A percentile compares a stretch with the other conserved stretches of the same genome.
Conservation (phyloP, 148 eudicot genomes). For the Camellia lanceoleosa region DNA sequence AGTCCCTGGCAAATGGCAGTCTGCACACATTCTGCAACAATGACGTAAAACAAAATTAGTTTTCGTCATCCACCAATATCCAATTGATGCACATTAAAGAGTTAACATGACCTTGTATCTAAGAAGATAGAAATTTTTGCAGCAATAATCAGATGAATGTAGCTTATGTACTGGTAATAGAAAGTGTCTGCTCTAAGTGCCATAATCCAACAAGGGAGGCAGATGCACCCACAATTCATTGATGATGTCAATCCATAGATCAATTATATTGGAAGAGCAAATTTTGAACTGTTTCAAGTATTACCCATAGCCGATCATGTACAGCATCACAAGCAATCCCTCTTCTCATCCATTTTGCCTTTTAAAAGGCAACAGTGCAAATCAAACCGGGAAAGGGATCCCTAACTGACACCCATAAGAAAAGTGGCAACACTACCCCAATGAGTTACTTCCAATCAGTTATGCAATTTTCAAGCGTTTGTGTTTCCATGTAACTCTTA, state of each 20-base stretch:
- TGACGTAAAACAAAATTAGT: background rate
- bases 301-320: background rate
- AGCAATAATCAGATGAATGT: background rate
- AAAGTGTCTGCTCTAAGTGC: background rate
- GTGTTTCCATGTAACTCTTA: background rate
- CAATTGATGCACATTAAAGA: background rate
- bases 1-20: constrained; percentile 85
- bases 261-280: background rate
- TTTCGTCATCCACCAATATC: background rate
- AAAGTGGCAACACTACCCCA: too few relatives aligned
- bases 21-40: constrained; percentile 66
- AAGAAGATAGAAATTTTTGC: background rate
- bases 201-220: background rate
- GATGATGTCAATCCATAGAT: background rate
- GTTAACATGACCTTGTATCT: background rate
- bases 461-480: background rate
- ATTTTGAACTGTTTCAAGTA: background rate
- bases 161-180: background rate
- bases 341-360: background rate
- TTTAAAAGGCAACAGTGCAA: background rate
- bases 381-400: background rate
- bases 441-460: too few relatives aligned
- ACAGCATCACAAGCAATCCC: background rate
- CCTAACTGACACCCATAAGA: background rate
- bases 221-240: background rate